phyloP scores from a whole-genome alignment of 2,329 filamentous ascomycete species.

The Penicillium rolfsii region DNA sequence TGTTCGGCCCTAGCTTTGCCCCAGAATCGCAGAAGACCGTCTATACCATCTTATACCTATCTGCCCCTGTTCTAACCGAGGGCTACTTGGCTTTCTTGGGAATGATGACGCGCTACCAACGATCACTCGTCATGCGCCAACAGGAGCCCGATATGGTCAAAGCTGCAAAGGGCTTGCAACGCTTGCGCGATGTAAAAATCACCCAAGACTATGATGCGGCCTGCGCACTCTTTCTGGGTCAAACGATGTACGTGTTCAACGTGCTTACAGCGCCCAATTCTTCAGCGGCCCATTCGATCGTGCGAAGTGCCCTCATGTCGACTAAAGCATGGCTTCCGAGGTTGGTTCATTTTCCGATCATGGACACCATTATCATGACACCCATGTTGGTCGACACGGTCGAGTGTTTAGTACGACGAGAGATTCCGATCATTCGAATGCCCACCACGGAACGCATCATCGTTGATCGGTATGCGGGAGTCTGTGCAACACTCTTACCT shows the following conservation, averaged over 20 bases:
- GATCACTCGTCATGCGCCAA: conserved; percentile 25
- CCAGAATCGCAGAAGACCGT: conserved; percentile 22
- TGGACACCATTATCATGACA: conserved; percentile 35
- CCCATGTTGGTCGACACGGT: conserved; percentile 39
- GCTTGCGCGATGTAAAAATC: conserved; percentile 26
- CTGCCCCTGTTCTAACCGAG: conserved; percentile 24
- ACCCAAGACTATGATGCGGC: conserved; percentile 29
- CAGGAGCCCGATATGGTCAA: conserved; percentile 26
- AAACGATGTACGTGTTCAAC: conserved; percentile 36
- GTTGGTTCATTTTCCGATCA: conserved; percentile 28
- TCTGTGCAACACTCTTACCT: conserved; percentile 36
- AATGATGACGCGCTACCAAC: conserved; percentile 30
- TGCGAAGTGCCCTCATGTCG: conserved; percentile 34
- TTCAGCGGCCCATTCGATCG: conserved; percentile 30
- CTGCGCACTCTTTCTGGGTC: conserved; percentile 31
- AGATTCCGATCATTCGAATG: conserved; percentile 37
- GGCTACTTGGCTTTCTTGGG: conserved; percentile 30
- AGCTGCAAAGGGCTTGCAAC: conserved; percentile 27
- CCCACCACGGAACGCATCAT: conserved; percentile 22
- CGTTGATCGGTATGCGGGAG: conserved; percentile 36
- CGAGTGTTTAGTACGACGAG: conserved; percentile 35
- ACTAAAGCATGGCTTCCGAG: conserved; percentile 34
- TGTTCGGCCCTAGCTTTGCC: conserved; percentile 25
- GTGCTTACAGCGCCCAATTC: conserved; percentile 32
- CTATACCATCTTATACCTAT: conserved; percentile 25